A percentile compares a stretch with the other conserved stretches of the same genome.
These are phyloP conservation scores for Colletotrichum salicis DNA, from an alignment of 2,329 filamentous ascomycete genomes.

Conservation along the genomic window DNA sequence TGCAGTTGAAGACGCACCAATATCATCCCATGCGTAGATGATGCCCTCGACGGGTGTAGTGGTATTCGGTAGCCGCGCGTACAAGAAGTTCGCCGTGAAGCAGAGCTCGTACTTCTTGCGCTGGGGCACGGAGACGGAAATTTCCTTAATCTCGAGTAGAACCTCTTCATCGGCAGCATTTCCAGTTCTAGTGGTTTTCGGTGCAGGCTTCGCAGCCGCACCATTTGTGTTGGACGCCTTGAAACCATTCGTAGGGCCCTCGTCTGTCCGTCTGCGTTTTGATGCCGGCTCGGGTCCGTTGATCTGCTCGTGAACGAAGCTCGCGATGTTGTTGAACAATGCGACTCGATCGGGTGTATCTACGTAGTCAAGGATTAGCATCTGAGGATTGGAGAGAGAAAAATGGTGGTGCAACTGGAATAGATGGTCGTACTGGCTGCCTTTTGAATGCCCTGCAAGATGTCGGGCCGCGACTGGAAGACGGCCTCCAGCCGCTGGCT, in stretches of 20 bases:
- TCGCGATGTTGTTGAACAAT: slow-evolving; percentile 68
- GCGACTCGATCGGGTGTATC: slow-evolving; percentile 61
- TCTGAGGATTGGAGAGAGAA: neutral
- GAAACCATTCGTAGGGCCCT: slow-evolving; percentile 44
- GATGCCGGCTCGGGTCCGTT: slow-evolving; percentile 56
- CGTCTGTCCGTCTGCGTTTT: slow-evolving; percentile 65
- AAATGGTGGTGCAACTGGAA: neutral
- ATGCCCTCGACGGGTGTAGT: slow-evolving; percentile 63
- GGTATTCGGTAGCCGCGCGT: slow-evolving; percentile 64
- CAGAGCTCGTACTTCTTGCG: slow-evolving; percentile 75
- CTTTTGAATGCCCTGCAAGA: slow-evolving; percentile 62
- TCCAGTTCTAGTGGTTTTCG: slow-evolving; percentile 40
- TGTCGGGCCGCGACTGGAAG: slow-evolving; percentile 67
- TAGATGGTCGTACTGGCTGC: slow-evolving; percentile 58
- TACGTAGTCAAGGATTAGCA: slow-evolving; percentile 39
- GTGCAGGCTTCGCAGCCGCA: slow-evolving; percentile 34
- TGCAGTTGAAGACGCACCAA: slow-evolving; percentile 56
- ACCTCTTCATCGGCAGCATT: slow-evolving; percentile 61
- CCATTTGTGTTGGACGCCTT: slow-evolving; percentile 39
- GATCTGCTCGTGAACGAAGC: slow-evolving; percentile 59
- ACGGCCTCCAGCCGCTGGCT: slow-evolving; percentile 60
- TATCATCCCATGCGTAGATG: slow-evolving; percentile 69
- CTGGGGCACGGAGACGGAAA: slow-evolving; percentile 74
- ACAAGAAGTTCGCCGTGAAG: slow-evolving; percentile 69
- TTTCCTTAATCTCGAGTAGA: slow-evolving; percentile 71